Base-by-base conservation (phyloP, 208 protist species). In the Leishmania mexicana region DNA sequence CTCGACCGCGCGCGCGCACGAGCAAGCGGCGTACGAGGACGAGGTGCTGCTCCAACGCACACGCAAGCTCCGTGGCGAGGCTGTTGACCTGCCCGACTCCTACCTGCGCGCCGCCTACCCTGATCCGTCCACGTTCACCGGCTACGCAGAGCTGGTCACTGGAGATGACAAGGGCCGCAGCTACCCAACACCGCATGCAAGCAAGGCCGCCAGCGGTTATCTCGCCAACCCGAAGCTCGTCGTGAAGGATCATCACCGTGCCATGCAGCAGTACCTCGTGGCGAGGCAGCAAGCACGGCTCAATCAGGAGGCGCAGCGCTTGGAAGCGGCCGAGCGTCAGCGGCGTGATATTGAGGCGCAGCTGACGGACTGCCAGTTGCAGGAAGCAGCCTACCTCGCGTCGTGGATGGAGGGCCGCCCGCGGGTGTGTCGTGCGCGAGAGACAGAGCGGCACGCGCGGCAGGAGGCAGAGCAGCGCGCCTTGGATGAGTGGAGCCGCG, bases 61-160 rank as follows among this genome's bases (percentile, higher is more conserved):
- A 4, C 82, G 80, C 38, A 84, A 86, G 76, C 79, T 84, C 35
- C 75, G 74, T 28, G 90, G 90, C 15, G 82, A 90, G 78, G 81
- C 85, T 0, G 78, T 91, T 2, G 85, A 93, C 53, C 35, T 93
- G 67, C 90, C 90, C 2, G 85, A 88, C 11, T 83, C 85, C 38
- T 94, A 95, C 86, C 82, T 84, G 62, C 77, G 82, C 24, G 75
- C 54, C 4, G 80, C 80, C 42, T 89, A 88, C 84, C 84, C 84
- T 1, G 87, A 82, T 58, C 45, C 74, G 21, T 78, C 28, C 17
- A 67, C 76, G 3, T 73, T 75, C 17, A 85, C 53, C 0, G 80
- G 72, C n/a, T 84, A 77, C 76, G 75, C 70, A 28, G 74, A 45
- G 51, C 57, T 13, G 19, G 53, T 17, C 75, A 49, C 6, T 45